A percentile compares a stretch with the other conserved stretches of the same genome.
Evolutionary conservation across 2,329 filamentous ascomycete species (phyloP).

Genomic region (Fusarium miscanthi): DNA sequence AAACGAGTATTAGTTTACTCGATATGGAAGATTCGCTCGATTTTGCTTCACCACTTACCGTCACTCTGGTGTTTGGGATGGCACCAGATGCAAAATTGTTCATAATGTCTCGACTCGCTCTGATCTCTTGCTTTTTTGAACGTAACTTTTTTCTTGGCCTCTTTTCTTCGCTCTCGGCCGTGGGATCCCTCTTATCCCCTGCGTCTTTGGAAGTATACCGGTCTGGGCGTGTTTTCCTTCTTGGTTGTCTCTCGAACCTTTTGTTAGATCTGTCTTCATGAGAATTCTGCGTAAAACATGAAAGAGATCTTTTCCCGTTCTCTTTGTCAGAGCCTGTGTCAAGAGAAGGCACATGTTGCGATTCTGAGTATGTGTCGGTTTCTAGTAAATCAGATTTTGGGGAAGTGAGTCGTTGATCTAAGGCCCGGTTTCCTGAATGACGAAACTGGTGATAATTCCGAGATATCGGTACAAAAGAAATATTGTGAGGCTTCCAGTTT

Average conservation of each 20-base stretch:
- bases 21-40: neutral
- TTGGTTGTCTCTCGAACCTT: conserved; percentile 58
- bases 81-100: conserved; percentile 66
- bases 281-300: neutral
- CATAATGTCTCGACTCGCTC: conserved; percentile 61
- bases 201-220: conserved; percentile 61
- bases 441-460: neutral
- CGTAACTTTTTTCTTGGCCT: conserved; percentile 8
- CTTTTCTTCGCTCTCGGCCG: conserved; percentile 17
- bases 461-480: conserved; percentile 2
- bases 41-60: conserved; percentile 39
- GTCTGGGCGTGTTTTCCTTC: conserved; percentile 67
- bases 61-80: conserved; percentile 55
- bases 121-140: conserved; percentile 45
- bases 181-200: neutral
- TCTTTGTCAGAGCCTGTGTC: conserved; percentile 10
- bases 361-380: neutral
- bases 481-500: conserved; percentile 16
- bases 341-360: neutral
- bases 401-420: neutral
- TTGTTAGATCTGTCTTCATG: neutral
- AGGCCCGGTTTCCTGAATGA: neutral
- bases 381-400: neutral
- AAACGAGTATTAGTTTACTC: neutral
- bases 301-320: conserved; percentile 4